A percentile compares a stretch with the other conserved stretches of the same genome.
phyloP scores from a whole-genome alignment of 148 eudicot species.

The Polygonum maritimum region DNA sequence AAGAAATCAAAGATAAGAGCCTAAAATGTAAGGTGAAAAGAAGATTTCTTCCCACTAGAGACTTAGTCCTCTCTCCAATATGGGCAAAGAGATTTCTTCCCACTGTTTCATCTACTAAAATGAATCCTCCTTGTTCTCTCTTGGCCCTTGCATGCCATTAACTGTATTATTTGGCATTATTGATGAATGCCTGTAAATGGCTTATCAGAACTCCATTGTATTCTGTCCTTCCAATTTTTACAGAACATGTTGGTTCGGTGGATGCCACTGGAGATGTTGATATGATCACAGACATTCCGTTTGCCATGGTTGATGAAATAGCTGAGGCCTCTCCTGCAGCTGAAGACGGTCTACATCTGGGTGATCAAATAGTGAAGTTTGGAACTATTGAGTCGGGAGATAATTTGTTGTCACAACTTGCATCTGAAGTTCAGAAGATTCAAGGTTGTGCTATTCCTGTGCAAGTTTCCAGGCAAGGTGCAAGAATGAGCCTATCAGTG shows the following conservation, averaged over 20 bases:
- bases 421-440: conserved; percentile 68
- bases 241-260: conserved; percentile 16
- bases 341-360: conserved; percentile 94
- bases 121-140: background rate
- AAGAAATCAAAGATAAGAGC: background rate
- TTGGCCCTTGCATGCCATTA: background rate
- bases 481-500: conserved; percentile 36
- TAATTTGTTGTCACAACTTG: conserved; percentile 52
- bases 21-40: background rate
- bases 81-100: background rate
- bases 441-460: conserved; percentile 45
- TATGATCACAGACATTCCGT: conserved; percentile 45
- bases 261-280: conserved; percentile 33
- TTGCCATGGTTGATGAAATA: conserved; percentile 91
- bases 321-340: conserved; percentile 87
- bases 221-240: background rate
- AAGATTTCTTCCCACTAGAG: background rate
- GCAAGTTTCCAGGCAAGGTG: conserved; percentile 71
- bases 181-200: background rate
- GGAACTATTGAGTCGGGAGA: conserved; percentile 75
- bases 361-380: conserved; percentile 85
- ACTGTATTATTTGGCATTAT: background rate
- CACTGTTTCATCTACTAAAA: background rate
- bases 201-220: background rate
- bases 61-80: background rate